Conservation (phyloP, 2,329 filamentous ascomycete species). For the Cordyceps fumosorosea region DNA sequence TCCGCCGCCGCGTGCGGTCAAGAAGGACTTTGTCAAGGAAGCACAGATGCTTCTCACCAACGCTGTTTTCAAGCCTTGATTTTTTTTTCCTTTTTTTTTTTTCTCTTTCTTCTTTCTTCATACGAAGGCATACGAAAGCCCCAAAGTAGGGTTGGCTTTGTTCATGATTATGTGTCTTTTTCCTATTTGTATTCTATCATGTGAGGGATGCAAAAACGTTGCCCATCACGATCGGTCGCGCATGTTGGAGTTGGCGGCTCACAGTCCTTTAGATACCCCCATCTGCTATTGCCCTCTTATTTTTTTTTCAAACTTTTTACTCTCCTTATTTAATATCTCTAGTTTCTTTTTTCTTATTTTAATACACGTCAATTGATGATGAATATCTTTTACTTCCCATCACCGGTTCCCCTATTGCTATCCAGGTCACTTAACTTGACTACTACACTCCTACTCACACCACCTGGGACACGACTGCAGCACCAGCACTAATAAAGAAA, state of each 20-base stretch:
- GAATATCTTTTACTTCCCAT: no score
- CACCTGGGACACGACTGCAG: no score
- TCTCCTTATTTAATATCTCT: not conserved
- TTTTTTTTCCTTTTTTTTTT: no score
- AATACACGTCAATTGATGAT: not conserved
- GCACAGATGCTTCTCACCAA: slow-evolving; percentile 34
- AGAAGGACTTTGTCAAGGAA: not conserved
- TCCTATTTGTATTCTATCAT: slow-evolving; percentile 9
- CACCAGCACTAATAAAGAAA: no score
- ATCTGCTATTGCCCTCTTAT: not conserved
- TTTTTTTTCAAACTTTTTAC: not conserved
- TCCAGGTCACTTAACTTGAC: no score
- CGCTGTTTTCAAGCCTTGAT: slow-evolving; percentile 42
- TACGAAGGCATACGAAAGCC: no score
- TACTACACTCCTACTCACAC: no score
- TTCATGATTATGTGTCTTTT: slow-evolving; percentile 2
- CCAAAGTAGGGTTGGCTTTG: not conserved
- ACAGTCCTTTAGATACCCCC: slow-evolving; percentile 12
- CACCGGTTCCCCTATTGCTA: no score
- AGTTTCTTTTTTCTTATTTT: not conserved
- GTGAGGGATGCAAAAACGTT: not conserved
- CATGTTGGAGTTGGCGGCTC: not conserved
- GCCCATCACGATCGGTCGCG: not conserved
- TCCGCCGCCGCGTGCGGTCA: not conserved
- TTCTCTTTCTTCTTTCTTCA: no score